These are phyloP conservation scores for Xylariales sp. DNA, from an alignment of 2,329 filamentous ascomycete genomes.

Conservation along the genomic window DNA sequence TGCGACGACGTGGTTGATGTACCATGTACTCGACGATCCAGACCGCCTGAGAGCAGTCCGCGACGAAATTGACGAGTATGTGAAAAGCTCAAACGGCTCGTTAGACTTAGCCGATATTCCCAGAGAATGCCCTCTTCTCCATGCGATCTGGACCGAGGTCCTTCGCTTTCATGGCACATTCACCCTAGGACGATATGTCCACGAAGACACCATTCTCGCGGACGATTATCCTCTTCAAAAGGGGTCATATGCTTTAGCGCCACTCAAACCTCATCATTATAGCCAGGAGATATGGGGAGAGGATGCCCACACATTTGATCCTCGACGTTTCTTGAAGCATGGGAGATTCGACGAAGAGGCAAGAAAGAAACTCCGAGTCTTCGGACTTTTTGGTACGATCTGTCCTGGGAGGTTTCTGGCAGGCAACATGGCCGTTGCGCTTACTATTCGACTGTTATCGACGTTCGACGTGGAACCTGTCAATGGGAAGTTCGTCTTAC, in stretches of 20 bases:
- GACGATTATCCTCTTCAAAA: slow-evolving; percentile 6
- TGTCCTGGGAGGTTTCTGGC: slow-evolving; percentile 13
- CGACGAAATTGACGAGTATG: background rate
- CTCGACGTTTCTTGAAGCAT: slow-evolving; percentile 1
- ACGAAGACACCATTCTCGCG: slow-evolving; percentile 8
- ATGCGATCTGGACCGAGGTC: background rate
- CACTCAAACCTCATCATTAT: slow-evolving; percentile 9
- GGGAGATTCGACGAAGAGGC: slow-evolving; percentile 5
- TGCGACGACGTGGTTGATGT: slow-evolving; percentile 10
- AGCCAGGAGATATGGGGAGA: background rate
- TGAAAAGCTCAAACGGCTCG: background rate
- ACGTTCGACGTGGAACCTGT: background rate
- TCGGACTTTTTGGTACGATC: slow-evolving; percentile 10
- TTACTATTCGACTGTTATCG: slow-evolving; percentile 1
- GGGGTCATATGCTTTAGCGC: slow-evolving; percentile 9
- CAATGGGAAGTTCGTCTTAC: background rate
- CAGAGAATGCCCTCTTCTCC: background rate
- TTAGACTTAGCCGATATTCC: background rate
- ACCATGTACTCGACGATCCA: slow-evolving; percentile 8
- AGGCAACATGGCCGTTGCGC: slow-evolving; percentile 7
- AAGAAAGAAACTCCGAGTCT: slow-evolving; percentile 10
- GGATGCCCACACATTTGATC: background rate
- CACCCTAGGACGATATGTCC: slow-evolving; percentile 9
- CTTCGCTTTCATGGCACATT: slow-evolving; percentile 10
- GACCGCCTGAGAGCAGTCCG: background rate